A percentile compares a stretch with the other conserved stretches of the same genome.
Evolutionary conservation across 202 grass and related monocot genomes (phyloP).

Genomic region (Eragrostis tef): DNA sequence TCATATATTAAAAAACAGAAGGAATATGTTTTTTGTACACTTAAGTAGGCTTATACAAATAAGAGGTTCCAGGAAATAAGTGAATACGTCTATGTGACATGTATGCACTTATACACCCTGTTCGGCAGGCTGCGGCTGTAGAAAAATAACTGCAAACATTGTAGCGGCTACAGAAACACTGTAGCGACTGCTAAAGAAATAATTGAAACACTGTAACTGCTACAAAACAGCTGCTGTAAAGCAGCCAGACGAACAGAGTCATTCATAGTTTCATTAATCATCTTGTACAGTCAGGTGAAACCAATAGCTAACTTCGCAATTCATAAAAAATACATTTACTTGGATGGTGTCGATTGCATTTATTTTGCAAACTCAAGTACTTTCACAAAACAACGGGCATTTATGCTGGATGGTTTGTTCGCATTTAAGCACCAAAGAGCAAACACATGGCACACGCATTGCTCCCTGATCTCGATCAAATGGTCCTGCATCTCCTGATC

Average conservation of each 20-base stretch:
- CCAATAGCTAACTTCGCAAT: slow-evolving; percentile 1
- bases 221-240: not conserved
- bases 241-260: too few species aligned
- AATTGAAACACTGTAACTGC: too few species aligned
- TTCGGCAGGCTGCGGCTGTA: not conserved
- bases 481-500: not conserved
- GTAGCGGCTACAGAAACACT: too few species aligned
- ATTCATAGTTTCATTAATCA: too few species aligned
- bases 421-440: not conserved
- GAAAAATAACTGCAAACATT: not conserved
- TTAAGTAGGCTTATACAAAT: not conserved
- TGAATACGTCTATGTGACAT: not conserved
- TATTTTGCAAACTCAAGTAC: slow-evolving; percentile 7
- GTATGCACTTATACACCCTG: not conserved
- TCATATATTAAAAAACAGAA: too few species aligned
- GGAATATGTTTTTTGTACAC: not conserved
- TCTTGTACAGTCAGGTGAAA: slow-evolving; percentile 4
- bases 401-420: not conserved
- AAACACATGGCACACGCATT: slow-evolving; percentile 4
- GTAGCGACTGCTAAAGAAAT: too few species aligned
- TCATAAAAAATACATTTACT: not conserved
- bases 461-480: not conserved
- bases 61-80: not conserved
- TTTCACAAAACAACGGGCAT: slow-evolving; percentile 4
- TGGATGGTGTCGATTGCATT: not conserved